Conservation (phyloP, 805 yeast genomes). For the Yarrowia divulgata region DNA sequence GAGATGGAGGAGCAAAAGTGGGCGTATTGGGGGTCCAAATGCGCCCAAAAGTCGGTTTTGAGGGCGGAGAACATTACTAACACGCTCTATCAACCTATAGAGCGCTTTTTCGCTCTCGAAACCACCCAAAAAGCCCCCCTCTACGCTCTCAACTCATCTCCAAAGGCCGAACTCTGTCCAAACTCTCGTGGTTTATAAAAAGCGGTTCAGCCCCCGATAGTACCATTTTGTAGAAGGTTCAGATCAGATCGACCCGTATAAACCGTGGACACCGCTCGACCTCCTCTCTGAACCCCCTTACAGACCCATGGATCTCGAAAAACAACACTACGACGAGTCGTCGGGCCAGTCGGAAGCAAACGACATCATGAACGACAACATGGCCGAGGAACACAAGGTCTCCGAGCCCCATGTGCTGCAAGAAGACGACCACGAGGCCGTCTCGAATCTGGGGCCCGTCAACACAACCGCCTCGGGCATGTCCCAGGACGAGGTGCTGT, state of each 20-base stretch:
- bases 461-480: conserved; percentile 7
- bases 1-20: neutral
- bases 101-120: neutral
- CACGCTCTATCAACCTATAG: neutral
- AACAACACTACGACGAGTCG: conserved; percentile 32
- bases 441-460: neutral
- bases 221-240: neutral
- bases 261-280: neutral
- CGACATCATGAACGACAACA: conserved; percentile 22
- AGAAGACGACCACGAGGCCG: conserved; percentile 2
- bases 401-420: conserved; percentile 4
- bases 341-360: conserved; percentile 21
- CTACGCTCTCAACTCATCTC: neutral
- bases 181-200: conserved; percentile 25
- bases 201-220: conserved; percentile 35
- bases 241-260: neutral
- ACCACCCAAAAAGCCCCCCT: neutral
- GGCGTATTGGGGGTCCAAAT: neutral
- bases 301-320: conserved; percentile 23
- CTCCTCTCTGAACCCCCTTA: neutral
- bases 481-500: conserved; percentile 17
- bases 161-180: conserved; percentile 1
- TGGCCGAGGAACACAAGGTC: neutral
- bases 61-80: neutral
- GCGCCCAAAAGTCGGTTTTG: neutral